Conservation (phyloP, 257 asterid genomes). For the Verbascum thapsus region DNA sequence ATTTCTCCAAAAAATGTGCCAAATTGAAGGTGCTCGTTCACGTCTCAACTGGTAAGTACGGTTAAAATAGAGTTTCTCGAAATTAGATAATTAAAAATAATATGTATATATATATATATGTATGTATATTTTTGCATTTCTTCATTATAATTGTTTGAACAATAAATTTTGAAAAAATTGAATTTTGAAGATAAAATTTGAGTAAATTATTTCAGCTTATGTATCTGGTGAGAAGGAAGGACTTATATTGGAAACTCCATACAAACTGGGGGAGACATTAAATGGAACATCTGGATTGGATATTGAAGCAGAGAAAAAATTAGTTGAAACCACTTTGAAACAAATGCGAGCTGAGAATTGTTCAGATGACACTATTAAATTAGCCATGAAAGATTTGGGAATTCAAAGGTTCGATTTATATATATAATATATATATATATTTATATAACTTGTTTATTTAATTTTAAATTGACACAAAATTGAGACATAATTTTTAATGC, state of each 20-base stretch:
- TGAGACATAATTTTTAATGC: too few species aligned
- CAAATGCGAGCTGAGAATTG: slow-evolving; percentile 44
- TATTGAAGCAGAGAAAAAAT: slow-evolving; percentile 50
- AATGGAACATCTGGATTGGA: slow-evolving; percentile 62
- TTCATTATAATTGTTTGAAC: too few species aligned
- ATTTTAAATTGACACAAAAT: too few species aligned
- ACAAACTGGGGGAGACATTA: slow-evolving; percentile 57
- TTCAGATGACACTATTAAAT: slow-evolving; percentile 43
- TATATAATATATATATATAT: too few species aligned
- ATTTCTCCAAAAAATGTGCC: slow-evolving; percentile 46
- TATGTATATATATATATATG: too few species aligned
- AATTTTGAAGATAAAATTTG: neutral
- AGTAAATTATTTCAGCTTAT: slow-evolving; percentile 56
- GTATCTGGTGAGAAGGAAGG: slow-evolving; percentile 69
- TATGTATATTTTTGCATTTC: too few species aligned
- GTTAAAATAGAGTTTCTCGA: too few species aligned
- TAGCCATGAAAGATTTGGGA: slow-evolving; percentile 64
- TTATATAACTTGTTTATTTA: too few species aligned
- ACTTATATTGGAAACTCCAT: slow-evolving; percentile 52
- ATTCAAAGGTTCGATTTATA: slow-evolving; percentile 55
- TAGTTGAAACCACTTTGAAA: slow-evolving; percentile 48
- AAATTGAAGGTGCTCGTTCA: slow-evolving; percentile 40
- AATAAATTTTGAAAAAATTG: neutral
- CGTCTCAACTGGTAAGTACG: slow-evolving; percentile 45
- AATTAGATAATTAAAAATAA: too few species aligned